Evolutionary conservation across 2,329 filamentous ascomycete species (phyloP), one percentile per base, ranked within the genome.

Genomic region (Didymellaceae sp.): DNA sequence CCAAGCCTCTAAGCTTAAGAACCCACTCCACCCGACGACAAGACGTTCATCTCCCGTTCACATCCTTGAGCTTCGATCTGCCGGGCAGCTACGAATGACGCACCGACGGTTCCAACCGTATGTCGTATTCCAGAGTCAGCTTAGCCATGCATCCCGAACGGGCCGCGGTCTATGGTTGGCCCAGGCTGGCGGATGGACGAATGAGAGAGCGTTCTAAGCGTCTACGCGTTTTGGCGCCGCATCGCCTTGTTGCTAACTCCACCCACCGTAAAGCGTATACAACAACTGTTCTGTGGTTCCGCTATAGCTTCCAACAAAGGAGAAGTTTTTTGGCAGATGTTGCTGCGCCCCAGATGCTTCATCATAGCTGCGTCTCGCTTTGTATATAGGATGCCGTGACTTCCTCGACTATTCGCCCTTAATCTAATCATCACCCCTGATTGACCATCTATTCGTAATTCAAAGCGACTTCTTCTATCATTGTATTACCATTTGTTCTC

Each of bases 201-300:
- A 51, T 45, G 17, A 31, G 20, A 26, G 22, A 21, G 16, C 16
- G 6, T 25, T 22, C 25, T 47, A 13, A 41, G 16, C 39, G 28
- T 39, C 16, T 17, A 17, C 13, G 30, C 34, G 28, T n/a, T 13
- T 8, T 38, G 16, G 24, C 21, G 28, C 34, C 20, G n/a, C 34
- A 26, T 40, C 28, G 26, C 28, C 17, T 35, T n/a, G 21, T 22
- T 20, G 9, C 14, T 37, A 6, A 22, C 18, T 13, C 26, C 20
- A 26, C 30, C 21, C n/a, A 21, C 37, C 41, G 37, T 52, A 38
- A 13, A 38, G 22, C 48, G 48, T 52, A 45, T 42, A 26, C 48
- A 45, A 7, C 25, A 11, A 17, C 31, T 5, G 22, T 6, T 34
- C 22, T 5, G 34, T 41, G 18, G 18, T 20, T 24, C 37, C 5